Evolutionary conservation across 805 yeast genomes (phyloP), one percentile per base, ranked within the genome.

Genomic region (Pichia kluyveri): DNA sequence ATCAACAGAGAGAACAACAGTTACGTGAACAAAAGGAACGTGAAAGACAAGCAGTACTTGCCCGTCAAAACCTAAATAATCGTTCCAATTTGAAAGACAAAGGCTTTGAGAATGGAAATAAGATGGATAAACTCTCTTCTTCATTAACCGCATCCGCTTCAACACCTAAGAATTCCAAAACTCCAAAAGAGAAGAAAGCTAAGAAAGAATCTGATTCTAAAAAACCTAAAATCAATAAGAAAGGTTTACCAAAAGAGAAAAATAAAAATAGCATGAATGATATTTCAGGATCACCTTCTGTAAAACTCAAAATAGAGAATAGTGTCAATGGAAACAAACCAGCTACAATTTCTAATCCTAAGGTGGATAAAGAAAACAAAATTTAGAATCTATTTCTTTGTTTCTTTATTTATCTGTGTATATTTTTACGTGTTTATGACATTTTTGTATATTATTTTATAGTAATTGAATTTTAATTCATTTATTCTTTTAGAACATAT

Each of bases 1-100:
- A 56, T 45, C 64, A 56, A 42, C 66, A 59, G 42, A 65, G 59
- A 43, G 65, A 57, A 39, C 64, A 59, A 28, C 57, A 18, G 8
- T 31, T 34, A n/a, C 52, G 50, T 41, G 52, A 49, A 23, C 50
- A 49, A 44, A 44, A 47, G 30, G 65, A 63, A 37, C 53, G 42
- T 38, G 55, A 51, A 44, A 38, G 37, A 15, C 37, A 34, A 34
- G 8, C 17, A 5, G n/a, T 15, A 34, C 5, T 15, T 8, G 17
- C 37, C 1, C 37, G 37, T 34, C 37, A 34, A 34, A 30, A 30
- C 14, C 37, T 15, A 34, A 3, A 9, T 15, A 34, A 15, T 34
- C 9, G 37, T 10, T 4, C 17, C 37, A 34, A 34, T 34, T 34
- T 15, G 37, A 34, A 34, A 15, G 37, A 34, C 8, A 34, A 15